Percentiles rank a stretch among this genome's conserved stretches.
These are phyloP conservation scores for Murraya koenigii DNA, from an alignment of 345 rosid genomes.

Conservation along the genomic window DNA sequence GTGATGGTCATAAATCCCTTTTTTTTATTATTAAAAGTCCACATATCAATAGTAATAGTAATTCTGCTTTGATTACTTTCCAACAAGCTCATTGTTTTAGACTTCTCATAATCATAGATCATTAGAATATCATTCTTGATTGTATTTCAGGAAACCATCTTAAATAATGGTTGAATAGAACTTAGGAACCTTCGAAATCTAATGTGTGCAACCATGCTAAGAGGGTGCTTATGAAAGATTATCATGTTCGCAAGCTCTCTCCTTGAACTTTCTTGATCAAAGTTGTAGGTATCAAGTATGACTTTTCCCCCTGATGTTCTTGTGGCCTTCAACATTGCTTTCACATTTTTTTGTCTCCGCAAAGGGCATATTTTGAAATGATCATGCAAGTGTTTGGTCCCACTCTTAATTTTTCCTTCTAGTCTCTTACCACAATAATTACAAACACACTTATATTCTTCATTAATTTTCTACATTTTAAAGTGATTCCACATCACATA, in stretches of 20 bases:
- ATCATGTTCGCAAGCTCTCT: background rate
- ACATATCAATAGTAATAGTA: background rate
- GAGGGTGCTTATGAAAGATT: background rate
- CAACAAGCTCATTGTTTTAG: background rate
- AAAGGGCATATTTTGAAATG: too few relatives aligned
- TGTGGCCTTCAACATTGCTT: too few relatives aligned
- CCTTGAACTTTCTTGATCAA: background rate
- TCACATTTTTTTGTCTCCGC: too few relatives aligned
- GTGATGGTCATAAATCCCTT: background rate
- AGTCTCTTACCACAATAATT: too few relatives aligned
- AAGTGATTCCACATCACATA: too few relatives aligned
- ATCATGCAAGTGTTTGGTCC: too few relatives aligned
- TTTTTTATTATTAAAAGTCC: background rate
- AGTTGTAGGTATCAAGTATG: background rate
- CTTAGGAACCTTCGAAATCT: background rate
- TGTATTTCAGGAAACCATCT: background rate
- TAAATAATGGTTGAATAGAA: background rate
- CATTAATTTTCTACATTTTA: too few relatives aligned
- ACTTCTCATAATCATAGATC: background rate
- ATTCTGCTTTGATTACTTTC: background rate
- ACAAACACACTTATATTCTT: too few relatives aligned
- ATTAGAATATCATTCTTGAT: background rate
- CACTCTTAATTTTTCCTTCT: too few relatives aligned
- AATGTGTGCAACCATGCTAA: background rate
- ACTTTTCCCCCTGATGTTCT: background rate